phyloP scores from a whole-genome alignment of 2,329 filamentous ascomycete genomes.

The Colletotrichum tabaci region DNA sequence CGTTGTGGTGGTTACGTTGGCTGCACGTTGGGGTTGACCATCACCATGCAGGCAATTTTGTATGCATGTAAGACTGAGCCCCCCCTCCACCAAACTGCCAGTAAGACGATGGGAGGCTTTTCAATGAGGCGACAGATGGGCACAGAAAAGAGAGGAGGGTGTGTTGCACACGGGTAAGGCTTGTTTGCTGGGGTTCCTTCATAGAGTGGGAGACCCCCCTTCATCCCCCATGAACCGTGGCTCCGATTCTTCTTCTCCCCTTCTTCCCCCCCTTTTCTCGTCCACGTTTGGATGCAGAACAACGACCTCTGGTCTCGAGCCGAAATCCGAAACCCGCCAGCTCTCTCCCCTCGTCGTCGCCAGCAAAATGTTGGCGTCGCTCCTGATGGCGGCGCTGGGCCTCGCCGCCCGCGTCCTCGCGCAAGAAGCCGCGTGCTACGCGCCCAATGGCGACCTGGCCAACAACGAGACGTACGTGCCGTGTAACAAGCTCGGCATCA shows the following conservation, averaged over 20 bases:
- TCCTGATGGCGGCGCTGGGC: conserved; percentile 11
- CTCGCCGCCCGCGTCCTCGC: background rate
- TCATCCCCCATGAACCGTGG: background rate
- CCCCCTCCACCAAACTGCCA: conserved; percentile 4
- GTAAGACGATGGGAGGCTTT: conserved; percentile 14
- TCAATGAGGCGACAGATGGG: background rate
- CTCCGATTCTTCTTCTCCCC: conserved; percentile 14
- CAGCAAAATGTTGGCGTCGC: conserved; percentile 7
- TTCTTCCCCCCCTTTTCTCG: background rate
- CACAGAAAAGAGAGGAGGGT: background rate
- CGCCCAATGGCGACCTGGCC: conserved; percentile 49
- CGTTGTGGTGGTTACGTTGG: conserved; percentile 12
- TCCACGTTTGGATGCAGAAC: background rate
- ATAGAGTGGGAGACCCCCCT: conserved; percentile 19
- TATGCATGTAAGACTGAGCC: conserved; percentile 34
- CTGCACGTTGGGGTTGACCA: conserved; percentile 9
- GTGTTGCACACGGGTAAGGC: conserved; percentile 7
- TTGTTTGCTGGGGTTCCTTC: conserved; percentile 3
- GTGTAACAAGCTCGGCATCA: conserved; percentile 52
- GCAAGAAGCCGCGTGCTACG: conserved; percentile 46
- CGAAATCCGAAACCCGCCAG: background rate
- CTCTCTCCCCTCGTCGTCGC: background rate
- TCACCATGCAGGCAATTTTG: conserved; percentile 17
- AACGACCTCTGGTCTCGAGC: background rate
- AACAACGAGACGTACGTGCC: conserved; percentile 49